Evolutionary conservation across 1,284 basidiomycete genomes (phyloP), one percentile per base, ranked within the genome.

Genomic region (Inonotus obliquus): DNA sequence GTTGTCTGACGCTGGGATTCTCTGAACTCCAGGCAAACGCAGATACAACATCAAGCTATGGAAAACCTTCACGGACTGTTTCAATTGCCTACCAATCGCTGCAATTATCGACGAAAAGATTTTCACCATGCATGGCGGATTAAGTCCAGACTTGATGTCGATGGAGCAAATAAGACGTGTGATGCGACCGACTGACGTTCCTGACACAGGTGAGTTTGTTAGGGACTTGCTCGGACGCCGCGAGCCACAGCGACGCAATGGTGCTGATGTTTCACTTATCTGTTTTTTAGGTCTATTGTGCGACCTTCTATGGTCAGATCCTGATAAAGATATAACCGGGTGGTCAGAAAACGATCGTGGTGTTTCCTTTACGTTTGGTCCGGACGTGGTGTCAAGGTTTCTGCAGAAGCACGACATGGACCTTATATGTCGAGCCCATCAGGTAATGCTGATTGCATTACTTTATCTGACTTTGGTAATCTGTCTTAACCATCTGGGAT

Each of bases 371-470:
- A 96, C 92, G n/a, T 99, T 98, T 75, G 96, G 96, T 10, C 95
- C 96, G 37, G 96, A 98, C 72, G 96, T 99, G 48, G 96, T 99
- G 57, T 95, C 94, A 64, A 84, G 96, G 70, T 99, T 99, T 84
- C 79, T 99, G 72, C 95, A 98, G 82, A 98, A 98, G 76, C 96
- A 98, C 73, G 97, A 99, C 76, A 98, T 99, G 96, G 96, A 98
- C 76, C 81, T 98, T 71, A 98, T 99, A 72, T 98, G 96, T 78
- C 84, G 96, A 77, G 96, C 96, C 71, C 95, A 98, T 83, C 94
- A 98, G 83, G 91, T 89, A 70, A 68, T n/a, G 86, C 76, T 38
- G 45, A 2, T 2, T 59, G 11, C 21, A 52, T 45, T 38, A 21
- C n/a, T 32, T 27, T 35, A 44, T 54, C 23, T 25, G 37, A 35